Percentiles rank a stretch among this genome's conserved stretches.
phyloP scores from a whole-genome alignment of 2,329 filamentous ascomycete genomes.

The Verticillium klebahnii region DNA sequence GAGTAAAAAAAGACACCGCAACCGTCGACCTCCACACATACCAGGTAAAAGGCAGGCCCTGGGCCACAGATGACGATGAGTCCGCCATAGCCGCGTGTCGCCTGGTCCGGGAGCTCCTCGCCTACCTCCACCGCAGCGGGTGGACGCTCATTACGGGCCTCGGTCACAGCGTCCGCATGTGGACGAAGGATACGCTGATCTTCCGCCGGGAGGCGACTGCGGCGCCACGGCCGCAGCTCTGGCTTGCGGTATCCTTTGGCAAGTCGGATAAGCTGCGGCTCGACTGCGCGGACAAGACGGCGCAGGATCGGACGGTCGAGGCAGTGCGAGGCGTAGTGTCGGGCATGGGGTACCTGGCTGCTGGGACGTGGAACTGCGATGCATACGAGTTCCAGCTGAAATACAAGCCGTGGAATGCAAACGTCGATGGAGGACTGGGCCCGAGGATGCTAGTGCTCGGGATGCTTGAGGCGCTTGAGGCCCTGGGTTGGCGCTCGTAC shows the following conservation, averaged over 20 bases:
- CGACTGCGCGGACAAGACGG: not conserved
- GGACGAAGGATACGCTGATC: slow-evolving; percentile 16
- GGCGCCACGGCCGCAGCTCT: not conserved
- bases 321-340: not conserved
- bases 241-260: not conserved
- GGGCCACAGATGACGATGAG: slow-evolving; percentile 9
- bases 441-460: slow-evolving; percentile 12
- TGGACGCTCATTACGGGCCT: slow-evolving; percentile 13
- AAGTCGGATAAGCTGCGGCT: not conserved
- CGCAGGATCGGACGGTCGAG: not conserved
- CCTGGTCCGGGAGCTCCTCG: slow-evolving; percentile 16
- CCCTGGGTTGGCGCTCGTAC: slow-evolving; percentile 14
- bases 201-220: slow-evolving; percentile 5
- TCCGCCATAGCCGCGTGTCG: slow-evolving; percentile 12
- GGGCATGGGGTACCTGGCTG: slow-evolving; percentile 7
- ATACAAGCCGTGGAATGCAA: slow-evolving; percentile 12
- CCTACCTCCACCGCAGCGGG: slow-evolving; percentile 11
- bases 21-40: slow-evolving; percentile 14
- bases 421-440: slow-evolving; percentile 9
- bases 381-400: slow-evolving; percentile 16
- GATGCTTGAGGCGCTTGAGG: slow-evolving; percentile 15
- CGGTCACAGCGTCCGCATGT: slow-evolving; percentile 9
- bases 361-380: slow-evolving; percentile 13
- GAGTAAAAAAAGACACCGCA: slow-evolving; percentile 11
- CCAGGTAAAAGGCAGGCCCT: slow-evolving; percentile 15